Evolutionary conservation across 2,329 filamentous ascomycete species (phyloP), one percentile per base, ranked within the genome.

Genomic region (Aspergillus sp.): DNA sequence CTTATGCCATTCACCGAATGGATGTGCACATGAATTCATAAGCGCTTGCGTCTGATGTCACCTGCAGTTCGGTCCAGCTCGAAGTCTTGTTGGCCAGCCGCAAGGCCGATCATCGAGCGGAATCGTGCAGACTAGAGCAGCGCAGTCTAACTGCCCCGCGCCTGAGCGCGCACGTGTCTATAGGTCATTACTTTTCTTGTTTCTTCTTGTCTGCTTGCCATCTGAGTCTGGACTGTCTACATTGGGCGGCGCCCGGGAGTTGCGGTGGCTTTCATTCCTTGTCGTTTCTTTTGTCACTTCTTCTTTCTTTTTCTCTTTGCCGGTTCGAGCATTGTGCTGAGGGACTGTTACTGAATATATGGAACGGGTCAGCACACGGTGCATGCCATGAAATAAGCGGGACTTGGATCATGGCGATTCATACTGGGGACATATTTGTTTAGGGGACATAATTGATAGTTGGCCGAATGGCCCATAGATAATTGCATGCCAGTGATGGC

Each of bases 401-500:
- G 65, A 64, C 65, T 66, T 66, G 48, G 52, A 36, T 61, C 62
- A 66, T 60, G 56, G 51, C 56, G 44, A 41, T 63, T 64, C 54
- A 62, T 58, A 57, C 53, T 62, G 54, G 60, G 32, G 54, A 63
- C 53, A 55, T 63, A 63, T 59, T 56, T 63, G 59, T 50, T 41
- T 62, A 50, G 54, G 50, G 53, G 36, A 66, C 60, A 66, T 66
- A 63, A 63, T 67, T 41, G 57, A 67, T 64, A 58, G 56, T 64
- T 62, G 49, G 49, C 61, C 58, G 11, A 41, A 47, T 36, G 38
- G 58, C 53, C 59, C 27, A 61, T 59, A 61, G 42, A 66, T 61
- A 61, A 63, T 61, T 58, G 57, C 57, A 56, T 59, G 19, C 57
- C 47, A 36, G 25, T 50, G n/a, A 17, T 50, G 47, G 47, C 47